Evolutionary conservation across 78 protist genomes (phyloP).

Genomic region (Anaeramoeba flamelloides): DNA sequence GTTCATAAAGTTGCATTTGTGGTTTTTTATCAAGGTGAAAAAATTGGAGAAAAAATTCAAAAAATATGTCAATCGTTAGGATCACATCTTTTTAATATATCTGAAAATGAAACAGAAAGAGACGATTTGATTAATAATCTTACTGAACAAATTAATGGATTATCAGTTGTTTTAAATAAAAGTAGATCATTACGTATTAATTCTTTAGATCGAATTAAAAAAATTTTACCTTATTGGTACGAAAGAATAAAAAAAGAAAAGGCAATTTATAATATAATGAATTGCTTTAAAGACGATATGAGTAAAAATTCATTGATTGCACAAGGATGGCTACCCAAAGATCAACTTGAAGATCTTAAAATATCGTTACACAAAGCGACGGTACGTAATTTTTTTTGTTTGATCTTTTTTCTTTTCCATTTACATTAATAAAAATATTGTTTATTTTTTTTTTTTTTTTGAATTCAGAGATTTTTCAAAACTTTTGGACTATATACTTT

Average conservation of each 20-base stretch:
- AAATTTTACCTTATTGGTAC: background rate
- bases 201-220: background rate
- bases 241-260: background rate
- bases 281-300: background rate
- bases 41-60: background rate
- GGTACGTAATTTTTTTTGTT: too few species aligned
- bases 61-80: background rate
- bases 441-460: too few species aligned
- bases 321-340: background rate
- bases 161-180: background rate
- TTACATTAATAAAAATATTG: too few species aligned
- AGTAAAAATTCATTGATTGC: background rate
- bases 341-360: background rate
- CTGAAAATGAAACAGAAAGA: background rate
- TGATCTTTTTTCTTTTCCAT: too few species aligned
- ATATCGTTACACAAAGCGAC: background rate
- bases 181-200: background rate
- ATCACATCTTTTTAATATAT: background rate
- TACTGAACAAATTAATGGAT: background rate
- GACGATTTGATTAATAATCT: background rate
- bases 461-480: too few species aligned
- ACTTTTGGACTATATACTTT: too few species aligned
- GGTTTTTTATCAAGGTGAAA: background rate
- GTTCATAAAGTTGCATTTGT: background rate
- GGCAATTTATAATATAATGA: background rate